A percentile compares a stretch with the other conserved stretches of the same genome.
These are phyloP conservation scores for Dipteronia dyeriana DNA, from an alignment of 345 rosid species.

Conservation along the genomic window DNA sequence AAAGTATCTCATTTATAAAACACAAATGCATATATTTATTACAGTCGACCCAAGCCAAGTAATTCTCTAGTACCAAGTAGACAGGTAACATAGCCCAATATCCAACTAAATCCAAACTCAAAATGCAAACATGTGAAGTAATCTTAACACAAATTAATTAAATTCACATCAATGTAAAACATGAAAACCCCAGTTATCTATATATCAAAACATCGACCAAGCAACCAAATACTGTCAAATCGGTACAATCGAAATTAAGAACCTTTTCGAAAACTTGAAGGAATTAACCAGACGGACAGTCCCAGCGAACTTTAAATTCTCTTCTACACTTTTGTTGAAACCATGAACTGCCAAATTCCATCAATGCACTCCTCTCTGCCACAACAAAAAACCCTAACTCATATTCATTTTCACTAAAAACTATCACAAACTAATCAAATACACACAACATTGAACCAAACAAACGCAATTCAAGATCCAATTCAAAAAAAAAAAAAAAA, in stretches of 20 bases:
- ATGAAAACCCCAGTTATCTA: neutral
- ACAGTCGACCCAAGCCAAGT: neutral
- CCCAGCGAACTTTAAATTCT: slow-evolving; percentile 27
- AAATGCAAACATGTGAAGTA: neutral
- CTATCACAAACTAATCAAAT: slow-evolving; percentile 18
- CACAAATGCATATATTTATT: neutral
- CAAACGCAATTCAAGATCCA: slow-evolving; percentile 26
- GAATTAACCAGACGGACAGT: slow-evolving; percentile 32
- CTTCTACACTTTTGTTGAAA: slow-evolving; percentile 27
- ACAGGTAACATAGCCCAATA: neutral
- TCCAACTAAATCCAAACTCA: neutral
- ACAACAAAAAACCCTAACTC: slow-evolving; percentile 47
- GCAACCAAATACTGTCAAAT: slow-evolving; percentile 6
- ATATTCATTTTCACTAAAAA: slow-evolving; percentile 16
- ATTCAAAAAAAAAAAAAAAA: slow-evolving; percentile 18
- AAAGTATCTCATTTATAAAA: neutral
- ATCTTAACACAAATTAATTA: neutral
- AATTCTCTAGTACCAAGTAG: neutral
- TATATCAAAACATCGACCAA: slow-evolving; percentile 4
- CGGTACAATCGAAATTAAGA: neutral
- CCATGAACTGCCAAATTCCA: slow-evolving; percentile 32
- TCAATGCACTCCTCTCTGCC: slow-evolving; percentile 44
- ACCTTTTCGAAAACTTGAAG: slow-evolving; percentile 20
- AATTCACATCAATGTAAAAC: slow-evolving; percentile 8
- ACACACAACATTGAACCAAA: slow-evolving; percentile 15